phyloP scores from a whole-genome alignment of 1,139 yeast genomes.

The Zygoascus meyerae region DNA sequence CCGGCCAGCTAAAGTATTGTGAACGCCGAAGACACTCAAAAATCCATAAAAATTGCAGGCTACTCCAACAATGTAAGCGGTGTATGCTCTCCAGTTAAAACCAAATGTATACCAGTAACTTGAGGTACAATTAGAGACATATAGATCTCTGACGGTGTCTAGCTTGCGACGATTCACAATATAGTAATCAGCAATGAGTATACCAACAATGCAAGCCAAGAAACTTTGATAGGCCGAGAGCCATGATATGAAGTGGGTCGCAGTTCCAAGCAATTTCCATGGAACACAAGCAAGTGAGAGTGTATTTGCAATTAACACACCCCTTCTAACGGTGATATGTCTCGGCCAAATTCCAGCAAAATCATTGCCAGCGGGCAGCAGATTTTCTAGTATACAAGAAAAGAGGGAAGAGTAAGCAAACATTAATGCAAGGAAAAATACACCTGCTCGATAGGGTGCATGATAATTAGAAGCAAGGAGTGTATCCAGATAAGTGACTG shows the following conservation, averaged over 20 bases:
- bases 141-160: slow-evolving; percentile 43
- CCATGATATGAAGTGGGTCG: slow-evolving; percentile 48
- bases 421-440: slow-evolving; percentile 42
- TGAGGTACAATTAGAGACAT: slow-evolving; percentile 34
- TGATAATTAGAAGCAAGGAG: slow-evolving; percentile 28
- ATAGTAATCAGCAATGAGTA: slow-evolving; percentile 41
- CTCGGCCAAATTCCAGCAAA: slow-evolving; percentile 44
- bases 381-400: slow-evolving; percentile 45
- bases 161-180: slow-evolving; percentile 33
- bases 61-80: slow-evolving; percentile 39
- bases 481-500: slow-evolving; percentile 35
- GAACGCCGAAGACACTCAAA: slow-evolving; percentile 45
- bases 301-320: slow-evolving; percentile 44
- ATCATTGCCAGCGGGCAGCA: slow-evolving; percentile 50
- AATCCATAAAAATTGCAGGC: slow-evolving; percentile 66
- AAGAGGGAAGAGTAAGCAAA: slow-evolving; percentile 44
- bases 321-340: slow-evolving; percentile 46
- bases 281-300: slow-evolving; percentile 40
- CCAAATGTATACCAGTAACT: slow-evolving; percentile 39
- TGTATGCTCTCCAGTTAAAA: slow-evolving; percentile 40
- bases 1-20: slow-evolving; percentile 13
- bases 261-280: slow-evolving; percentile 46
- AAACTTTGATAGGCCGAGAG: slow-evolving; percentile 45
- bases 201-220: slow-evolving; percentile 43
- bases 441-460: slow-evolving; percentile 29